A percentile compares a stretch with the other conserved stretches of the same genome.
Conservation (phyloP, 768 basidiomycete genomes). For the Austroboletus festivus region DNA sequence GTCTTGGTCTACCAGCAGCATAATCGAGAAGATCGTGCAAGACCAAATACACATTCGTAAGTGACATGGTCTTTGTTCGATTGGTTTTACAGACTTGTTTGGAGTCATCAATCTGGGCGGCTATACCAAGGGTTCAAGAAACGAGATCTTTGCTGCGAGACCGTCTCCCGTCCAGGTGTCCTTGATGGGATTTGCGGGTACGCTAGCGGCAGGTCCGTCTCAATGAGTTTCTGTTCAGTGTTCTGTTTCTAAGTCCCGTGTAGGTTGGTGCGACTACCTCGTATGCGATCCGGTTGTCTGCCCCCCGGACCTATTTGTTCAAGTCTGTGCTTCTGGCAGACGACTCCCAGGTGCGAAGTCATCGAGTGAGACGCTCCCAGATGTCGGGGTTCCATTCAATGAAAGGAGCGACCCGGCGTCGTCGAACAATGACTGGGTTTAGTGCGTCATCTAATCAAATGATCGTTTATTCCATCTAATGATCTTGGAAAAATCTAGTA, state of each 20-base stretch:
- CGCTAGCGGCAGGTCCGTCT: constrained; percentile 36
- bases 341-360: constrained; percentile 1
- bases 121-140: constrained; percentile 51
- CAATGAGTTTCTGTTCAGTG: not conserved
- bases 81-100: not conserved
- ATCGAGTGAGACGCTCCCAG: constrained; percentile 7
- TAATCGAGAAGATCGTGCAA: constrained; percentile 38
- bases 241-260: constrained; percentile 1
- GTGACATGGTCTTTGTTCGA: constrained; percentile 11
- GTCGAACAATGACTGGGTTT: constrained; percentile 38
- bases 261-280: constrained; percentile 49
- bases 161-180: constrained; percentile 48
- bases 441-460: constrained; percentile 31
- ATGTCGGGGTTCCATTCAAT: constrained; percentile 33
- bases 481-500: constrained; percentile 23
- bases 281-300: constrained; percentile 43
- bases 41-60: constrained; percentile 47
- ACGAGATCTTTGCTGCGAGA: constrained; percentile 50
- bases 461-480: constrained; percentile 3
- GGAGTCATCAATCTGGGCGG: constrained; percentile 46
- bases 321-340: constrained; percentile 28
- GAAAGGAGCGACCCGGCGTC: constrained; percentile 43
- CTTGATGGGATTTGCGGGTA: constrained; percentile 51
- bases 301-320: constrained; percentile 38
- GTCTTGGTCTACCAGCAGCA: constrained; percentile 32